Evolutionary conservation across 805 yeast species (phyloP).

Genomic region (Wickerhamiella shivajii): DNA sequence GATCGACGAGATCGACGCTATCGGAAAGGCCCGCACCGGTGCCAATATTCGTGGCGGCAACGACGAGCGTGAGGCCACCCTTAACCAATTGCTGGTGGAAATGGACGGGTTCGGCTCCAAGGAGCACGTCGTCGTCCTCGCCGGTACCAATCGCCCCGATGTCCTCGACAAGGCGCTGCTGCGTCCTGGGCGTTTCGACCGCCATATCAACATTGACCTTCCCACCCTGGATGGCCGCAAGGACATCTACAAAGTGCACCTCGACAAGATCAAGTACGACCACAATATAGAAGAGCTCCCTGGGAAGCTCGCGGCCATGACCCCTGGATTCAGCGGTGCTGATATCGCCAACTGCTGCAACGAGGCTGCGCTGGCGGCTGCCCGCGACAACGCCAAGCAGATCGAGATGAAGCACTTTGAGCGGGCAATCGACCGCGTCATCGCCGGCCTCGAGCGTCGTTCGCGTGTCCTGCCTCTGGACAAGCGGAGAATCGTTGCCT

Average conservation of each 20-base stretch:
- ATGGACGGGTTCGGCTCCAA: slow-evolving; percentile 88
- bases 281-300: slow-evolving; percentile 46
- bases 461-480: slow-evolving; percentile 63
- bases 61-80: slow-evolving; percentile 86
- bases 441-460: slow-evolving; percentile 86
- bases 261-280: slow-evolving; percentile 38
- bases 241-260: slow-evolving; percentile 70
- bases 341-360: slow-evolving; percentile 91
- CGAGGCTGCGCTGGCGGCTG: slow-evolving; percentile 89
- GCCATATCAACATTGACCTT: slow-evolving; percentile 72
- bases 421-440: slow-evolving; percentile 83
- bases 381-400: slow-evolving; percentile 49
- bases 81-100: slow-evolving; percentile 83
- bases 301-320: slow-evolving; percentile 77
- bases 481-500: slow-evolving; percentile 76
- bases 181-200: slow-evolving; percentile 91
- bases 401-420: slow-evolving; percentile 69
- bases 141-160: slow-evolving; percentile 91
- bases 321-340: slow-evolving; percentile 94
- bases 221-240: slow-evolving; percentile 87
- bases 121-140: slow-evolving; percentile 85
- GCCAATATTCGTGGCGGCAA: slow-evolving; percentile 53
- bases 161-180: slow-evolving; percentile 76
- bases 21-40: slow-evolving; percentile 63
- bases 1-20: slow-evolving; percentile 92